Evolutionary conservation across 768 basidiomycete species (phyloP), one percentile per base, ranked within the genome.

Genomic region (Agaricus sinodeliciosus): DNA sequence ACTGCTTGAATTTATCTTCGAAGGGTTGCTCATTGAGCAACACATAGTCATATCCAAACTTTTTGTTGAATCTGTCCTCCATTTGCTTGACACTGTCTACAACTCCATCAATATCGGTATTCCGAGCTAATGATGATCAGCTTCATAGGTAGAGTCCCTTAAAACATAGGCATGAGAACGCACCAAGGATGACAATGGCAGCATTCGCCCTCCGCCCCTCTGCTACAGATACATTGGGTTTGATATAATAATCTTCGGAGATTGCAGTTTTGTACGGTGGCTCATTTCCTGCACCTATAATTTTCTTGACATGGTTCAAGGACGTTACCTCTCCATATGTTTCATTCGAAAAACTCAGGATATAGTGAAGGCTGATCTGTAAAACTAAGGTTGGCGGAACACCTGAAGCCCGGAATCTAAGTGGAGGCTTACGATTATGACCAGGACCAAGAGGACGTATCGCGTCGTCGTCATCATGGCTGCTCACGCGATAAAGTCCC

Each of bases 61-160:
- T 85, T 56, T 82, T 80, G 75, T 99, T 99, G 73, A 96, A 96
- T 37, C 87, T 73, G 63, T 90, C 86, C 69, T 98, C 95, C 69
- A 89, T 77, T 64, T 85, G 82, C 62, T 84, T 81, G 67, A 89
- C 75, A 58, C 82, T 85, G 57, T 72, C 77, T 37, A 83, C 60
- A 48, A 87, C 77, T 4, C 81, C 80, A 47, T 74, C 71, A 51
- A 84, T 63, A 63, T 85, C 83, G 41, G 73, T 65, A 62, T 85
- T 85, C 2, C 84, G 74, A 3, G 82, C 84, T 80, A 28, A 47
- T 25, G 19, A 39, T 53, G 13, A 26, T 28, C 39, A 56, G 36
- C 39, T 34, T 36, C 43, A 13, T 9, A 26, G 36, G 26, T 46
- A 54, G 49, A 51, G 48, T 12, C 9, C 11, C 39, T 28, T 26